phyloP scores from a whole-genome alignment of 2,329 filamentous ascomycete genomes.

The Coniochaeta ligniaria region DNA sequence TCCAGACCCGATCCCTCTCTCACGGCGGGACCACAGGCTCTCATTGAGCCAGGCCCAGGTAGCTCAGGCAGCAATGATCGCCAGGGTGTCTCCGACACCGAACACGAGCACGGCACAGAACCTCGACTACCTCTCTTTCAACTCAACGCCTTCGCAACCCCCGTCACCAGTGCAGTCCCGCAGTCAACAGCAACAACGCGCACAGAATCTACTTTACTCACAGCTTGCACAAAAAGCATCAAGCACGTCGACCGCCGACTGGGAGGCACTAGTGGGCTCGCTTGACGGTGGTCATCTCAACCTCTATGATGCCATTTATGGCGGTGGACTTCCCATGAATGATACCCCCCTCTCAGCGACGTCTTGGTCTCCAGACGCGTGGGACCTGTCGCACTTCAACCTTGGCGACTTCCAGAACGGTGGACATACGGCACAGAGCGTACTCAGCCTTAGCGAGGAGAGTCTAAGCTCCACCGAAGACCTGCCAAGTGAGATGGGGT shows the following conservation, averaged over 20 bases:
- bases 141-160: slow-evolving; percentile 31
- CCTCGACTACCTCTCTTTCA: slow-evolving; percentile 53
- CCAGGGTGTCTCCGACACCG: slow-evolving; percentile 27
- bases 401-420: slow-evolving; percentile 37
- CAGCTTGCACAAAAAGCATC: slow-evolving; percentile 29
- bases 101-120: slow-evolving; percentile 31
- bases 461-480: slow-evolving; percentile 51
- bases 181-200: slow-evolving; percentile 28
- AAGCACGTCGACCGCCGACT: slow-evolving; percentile 59
- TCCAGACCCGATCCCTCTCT: slow-evolving; percentile 26
- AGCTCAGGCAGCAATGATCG: slow-evolving; percentile 22
- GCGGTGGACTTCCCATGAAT: slow-evolving; percentile 46
- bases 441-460: slow-evolving; percentile 50
- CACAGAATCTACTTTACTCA: slow-evolving; percentile 22
- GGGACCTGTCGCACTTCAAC: slow-evolving; percentile 45
- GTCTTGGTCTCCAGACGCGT: slow-evolving; percentile 50
- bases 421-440: slow-evolving; percentile 40
- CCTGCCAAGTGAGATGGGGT: slow-evolving; percentile 36
- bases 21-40: slow-evolving; percentile 40
- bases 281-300: slow-evolving; percentile 76
- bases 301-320: slow-evolving; percentile 79
- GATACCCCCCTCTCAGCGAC: slow-evolving; percentile 34
- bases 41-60: slow-evolving; percentile 34
- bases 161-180: slow-evolving; percentile 38
- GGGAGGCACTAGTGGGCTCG: slow-evolving; percentile 74